Conservation (phyloP, 352 stramenopile genomes). For the Phytophthora melonis region DNA sequence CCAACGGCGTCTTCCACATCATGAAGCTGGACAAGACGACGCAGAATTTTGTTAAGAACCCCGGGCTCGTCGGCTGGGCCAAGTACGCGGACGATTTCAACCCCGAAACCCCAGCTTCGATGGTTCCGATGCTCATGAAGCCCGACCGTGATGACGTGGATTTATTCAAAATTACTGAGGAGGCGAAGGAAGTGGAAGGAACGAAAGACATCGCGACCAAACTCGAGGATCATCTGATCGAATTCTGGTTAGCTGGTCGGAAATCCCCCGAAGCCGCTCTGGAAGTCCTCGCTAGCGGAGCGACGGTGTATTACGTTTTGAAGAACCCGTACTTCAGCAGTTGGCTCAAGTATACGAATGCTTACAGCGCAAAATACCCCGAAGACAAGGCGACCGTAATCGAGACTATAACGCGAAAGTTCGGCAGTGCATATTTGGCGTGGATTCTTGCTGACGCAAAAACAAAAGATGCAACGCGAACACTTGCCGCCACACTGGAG, state of each 20-base stretch:
- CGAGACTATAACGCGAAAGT: neutral
- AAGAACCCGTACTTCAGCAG: neutral
- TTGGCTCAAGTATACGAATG: neutral
- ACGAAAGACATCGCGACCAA: neutral
- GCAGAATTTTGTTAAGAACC: neutral
- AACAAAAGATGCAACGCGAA: neutral
- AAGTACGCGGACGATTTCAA: neutral
- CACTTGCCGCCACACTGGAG: neutral
- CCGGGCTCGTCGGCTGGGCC: neutral
- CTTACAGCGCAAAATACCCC: neutral
- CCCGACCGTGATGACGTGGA: neutral
- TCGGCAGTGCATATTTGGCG: neutral
- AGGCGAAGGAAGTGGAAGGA: neutral
- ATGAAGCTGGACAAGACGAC: neutral
- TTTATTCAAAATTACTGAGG: neutral
- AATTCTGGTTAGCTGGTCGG: neutral
- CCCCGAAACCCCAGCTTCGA: neutral
- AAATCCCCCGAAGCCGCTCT: neutral
- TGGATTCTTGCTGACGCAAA: neutral
- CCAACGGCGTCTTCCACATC: neutral
- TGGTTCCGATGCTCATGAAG: neutral
- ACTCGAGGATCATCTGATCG: neutral
- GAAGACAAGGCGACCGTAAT: neutral
- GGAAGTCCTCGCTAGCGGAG: neutral
- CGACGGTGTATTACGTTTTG: neutral